Conservation (phyloP, 2,329 filamentous ascomycete species). For the Penicillium sp. region DNA sequence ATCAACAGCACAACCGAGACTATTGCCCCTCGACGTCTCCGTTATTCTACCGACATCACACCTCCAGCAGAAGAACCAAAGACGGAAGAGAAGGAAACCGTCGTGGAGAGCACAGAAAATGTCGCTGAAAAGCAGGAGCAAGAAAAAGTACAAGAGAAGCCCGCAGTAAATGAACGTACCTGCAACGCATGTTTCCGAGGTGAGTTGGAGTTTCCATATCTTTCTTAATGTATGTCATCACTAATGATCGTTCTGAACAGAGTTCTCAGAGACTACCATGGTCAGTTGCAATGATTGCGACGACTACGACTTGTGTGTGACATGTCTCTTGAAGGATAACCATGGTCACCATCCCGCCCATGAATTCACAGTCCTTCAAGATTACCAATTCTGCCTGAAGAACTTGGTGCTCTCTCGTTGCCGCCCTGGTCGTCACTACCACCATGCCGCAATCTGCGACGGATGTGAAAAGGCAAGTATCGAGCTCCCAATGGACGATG, state of each 20-base stretch:
- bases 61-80: conserved; percentile 7
- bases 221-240: neutral
- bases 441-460: conserved; percentile 89
- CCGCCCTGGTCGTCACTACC: conserved; percentile 71
- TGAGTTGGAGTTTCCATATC: conserved; percentile 29
- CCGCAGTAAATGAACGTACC: conserved; percentile 35
- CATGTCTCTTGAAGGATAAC: conserved; percentile 69
- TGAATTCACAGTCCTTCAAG: conserved; percentile 59
- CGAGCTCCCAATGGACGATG: conserved; percentile 1
- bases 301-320: conserved; percentile 87
- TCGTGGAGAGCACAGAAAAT: conserved; percentile 4
- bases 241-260: conserved; percentile 37
- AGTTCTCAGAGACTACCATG: conserved; percentile 72
- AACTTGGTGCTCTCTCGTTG: conserved; percentile 64
- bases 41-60: neutral
- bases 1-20: conserved; percentile 82
- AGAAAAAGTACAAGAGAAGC: conserved; percentile 4
- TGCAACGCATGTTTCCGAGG: conserved; percentile 64
- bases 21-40: conserved; percentile 58
- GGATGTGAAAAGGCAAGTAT: conserved; percentile 69
- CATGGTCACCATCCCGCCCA: conserved; percentile 93
- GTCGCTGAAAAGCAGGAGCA: conserved; percentile 15
- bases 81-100: conserved; percentile 16
- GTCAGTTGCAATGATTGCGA: conserved; percentile 80
- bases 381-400: conserved; percentile 56